Percentiles rank a stretch among this genome's conserved stretches.
Conservation (phyloP, 75 land plant genomes). For the Selaginella tamariscina region DNA sequence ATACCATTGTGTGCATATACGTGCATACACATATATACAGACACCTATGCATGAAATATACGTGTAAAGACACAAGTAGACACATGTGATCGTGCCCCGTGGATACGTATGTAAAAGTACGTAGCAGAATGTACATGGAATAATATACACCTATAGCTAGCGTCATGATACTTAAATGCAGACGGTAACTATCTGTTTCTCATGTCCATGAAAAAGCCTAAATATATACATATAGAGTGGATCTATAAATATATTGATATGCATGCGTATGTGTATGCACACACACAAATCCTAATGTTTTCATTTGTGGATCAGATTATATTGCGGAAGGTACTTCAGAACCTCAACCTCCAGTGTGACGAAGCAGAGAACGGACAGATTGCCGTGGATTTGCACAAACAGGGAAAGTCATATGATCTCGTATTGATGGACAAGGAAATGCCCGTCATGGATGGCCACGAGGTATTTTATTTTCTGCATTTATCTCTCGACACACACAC, state of each 20-base stretch:
- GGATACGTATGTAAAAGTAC: neutral
- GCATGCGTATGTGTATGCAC: no score
- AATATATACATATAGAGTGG: no score
- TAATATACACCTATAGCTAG: no score
- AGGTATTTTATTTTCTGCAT: slow-evolving; percentile 22
- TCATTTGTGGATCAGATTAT: slow-evolving; percentile 25
- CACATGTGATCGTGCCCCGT: slow-evolving; percentile 5
- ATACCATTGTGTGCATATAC: no score
- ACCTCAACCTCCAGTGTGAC: slow-evolving; percentile 38
- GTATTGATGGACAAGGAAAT: slow-evolving; percentile 56
- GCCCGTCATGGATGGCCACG: slow-evolving; percentile 61
- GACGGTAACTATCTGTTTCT: no score
- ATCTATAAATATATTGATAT: no score
- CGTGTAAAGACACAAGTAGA: no score
- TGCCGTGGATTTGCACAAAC: slow-evolving; percentile 36
- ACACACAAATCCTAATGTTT: no score
- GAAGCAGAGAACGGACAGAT: slow-evolving; percentile 49
- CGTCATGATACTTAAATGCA: no score
- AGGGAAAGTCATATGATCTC: slow-evolving; percentile 39
- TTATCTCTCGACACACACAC: neutral
- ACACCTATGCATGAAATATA: no score
- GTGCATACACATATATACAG: no score
- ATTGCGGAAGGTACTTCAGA: slow-evolving; percentile 33
- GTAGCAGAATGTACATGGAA: neutral
- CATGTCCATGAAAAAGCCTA: no score